Base-by-base conservation (phyloP, 371 early-diverging fungal species). In the Mortierella sp. region DNA sequence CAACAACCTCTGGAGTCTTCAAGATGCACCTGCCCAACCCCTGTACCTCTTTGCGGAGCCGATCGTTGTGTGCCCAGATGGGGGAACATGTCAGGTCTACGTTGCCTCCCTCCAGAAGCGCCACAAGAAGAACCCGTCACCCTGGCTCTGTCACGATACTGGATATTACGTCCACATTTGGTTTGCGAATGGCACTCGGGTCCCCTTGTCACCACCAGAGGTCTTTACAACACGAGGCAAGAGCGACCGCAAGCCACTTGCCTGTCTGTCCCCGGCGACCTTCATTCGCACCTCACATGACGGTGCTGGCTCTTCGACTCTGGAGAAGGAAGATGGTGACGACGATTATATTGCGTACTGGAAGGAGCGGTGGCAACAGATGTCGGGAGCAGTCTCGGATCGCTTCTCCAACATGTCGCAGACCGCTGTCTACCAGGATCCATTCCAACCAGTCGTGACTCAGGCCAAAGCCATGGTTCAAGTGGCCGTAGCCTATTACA, bases 181-280 rank as follows among this genome's bases (percentile, higher is more conserved):
- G 83, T 82, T 82, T 64, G 69, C 74, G 11, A 82, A 82, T 58
- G 83, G 83, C 9, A 82, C 83, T 10, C 71, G 78, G n/a, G 50
- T 68, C 37, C 74, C 71, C 4, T 55, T 70, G 19, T 24, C 55
- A 13, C 74, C 83, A 16, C 52, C 67, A 37, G 81, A 73, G 50
- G 70, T 80, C 34, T 80, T 80, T 47, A 75, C 74, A 10, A 58
- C 24, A 22, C 44, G 65, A 31, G 52, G 61, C 7, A 39, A 16
- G 39, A 64, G 44, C 31, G 40, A 19, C 24, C 45, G 44, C 40
- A 67, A 74, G 34, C 65, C 71, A 4, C 53, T 39, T 48, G 72
- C 55, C 22, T 52, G 40, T 45, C 55, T 61, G 19, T 61, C 61
- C 8, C 61, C 61, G 22, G 61, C 61, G 22, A 61, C 61, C 8